Percentiles rank a stretch among this genome's conserved stretches.
Conservation (phyloP, 768 basidiomycete genomes). For the Pleurotus tuber-regium region DNA sequence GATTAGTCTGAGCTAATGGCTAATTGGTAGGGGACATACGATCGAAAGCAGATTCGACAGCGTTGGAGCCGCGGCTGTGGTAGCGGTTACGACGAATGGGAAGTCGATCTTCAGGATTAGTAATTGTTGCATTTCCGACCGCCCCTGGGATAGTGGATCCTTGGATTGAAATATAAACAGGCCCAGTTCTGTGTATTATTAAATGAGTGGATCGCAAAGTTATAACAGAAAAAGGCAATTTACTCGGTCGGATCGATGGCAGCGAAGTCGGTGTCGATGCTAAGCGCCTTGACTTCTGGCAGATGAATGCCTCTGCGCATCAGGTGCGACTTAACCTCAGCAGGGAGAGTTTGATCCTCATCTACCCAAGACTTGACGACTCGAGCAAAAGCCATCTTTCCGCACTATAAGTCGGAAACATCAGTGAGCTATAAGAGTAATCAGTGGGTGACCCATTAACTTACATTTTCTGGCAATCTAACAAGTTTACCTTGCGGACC, state of each 20-base stretch:
- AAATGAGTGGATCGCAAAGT: neutral
- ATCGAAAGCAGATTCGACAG: neutral
- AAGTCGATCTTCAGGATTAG: constrained; percentile 10
- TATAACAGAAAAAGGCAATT: neutral
- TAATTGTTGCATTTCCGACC: constrained; percentile 12
- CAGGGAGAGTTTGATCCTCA: constrained; percentile 41
- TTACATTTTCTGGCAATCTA: constrained; percentile 48
- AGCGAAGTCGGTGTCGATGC: constrained; percentile 38
- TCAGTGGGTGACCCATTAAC: constrained; percentile 26
- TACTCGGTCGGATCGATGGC: constrained; percentile 26
- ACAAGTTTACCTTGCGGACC: constrained; percentile 49
- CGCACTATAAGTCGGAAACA: constrained; percentile 27
- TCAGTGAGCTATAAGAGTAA: neutral
- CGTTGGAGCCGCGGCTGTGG: neutral
- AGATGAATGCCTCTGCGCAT: constrained; percentile 27
- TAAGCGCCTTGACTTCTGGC: constrained; percentile 36
- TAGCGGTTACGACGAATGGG: constrained; percentile 11
- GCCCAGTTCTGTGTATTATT: constrained; percentile 7
- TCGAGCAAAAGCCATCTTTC: constrained; percentile 36
- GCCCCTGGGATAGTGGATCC: constrained; percentile 18
- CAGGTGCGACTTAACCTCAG: constrained; percentile 21
- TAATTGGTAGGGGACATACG: neutral
- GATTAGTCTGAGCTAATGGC: neutral
- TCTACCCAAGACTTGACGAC: constrained; percentile 40
- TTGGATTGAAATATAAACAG: constrained; percentile 11